Conservation (phyloP, 2,329 filamentous ascomycete genomes). For the Raffaelea albimanens region DNA sequence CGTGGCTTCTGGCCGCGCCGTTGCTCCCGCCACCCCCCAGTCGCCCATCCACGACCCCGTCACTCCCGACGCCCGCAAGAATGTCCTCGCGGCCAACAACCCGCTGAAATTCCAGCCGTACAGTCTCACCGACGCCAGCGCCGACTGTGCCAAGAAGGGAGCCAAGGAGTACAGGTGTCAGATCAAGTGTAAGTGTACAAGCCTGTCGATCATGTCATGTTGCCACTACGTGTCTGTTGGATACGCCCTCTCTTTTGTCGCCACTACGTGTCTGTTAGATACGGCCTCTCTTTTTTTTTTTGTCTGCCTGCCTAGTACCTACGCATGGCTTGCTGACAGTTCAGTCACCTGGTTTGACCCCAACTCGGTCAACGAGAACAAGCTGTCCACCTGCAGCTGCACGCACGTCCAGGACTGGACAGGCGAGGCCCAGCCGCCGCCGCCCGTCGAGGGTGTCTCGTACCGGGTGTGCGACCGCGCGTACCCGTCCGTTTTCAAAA, state of each 20-base stretch:
- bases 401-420: conserved; percentile 17
- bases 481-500: conserved; percentile 13
- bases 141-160: conserved; percentile 12
- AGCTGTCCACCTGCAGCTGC: conserved; percentile 15
- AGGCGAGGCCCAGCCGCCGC: conserved; percentile 9
- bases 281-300: too few relatives aligned
- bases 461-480: conserved; percentile 6
- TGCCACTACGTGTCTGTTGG: background rate
- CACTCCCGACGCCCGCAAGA: too few relatives aligned
- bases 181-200: conserved; percentile 16
- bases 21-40: too few relatives aligned
- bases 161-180: conserved; percentile 13
- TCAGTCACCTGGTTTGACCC: conserved; percentile 20
- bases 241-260: background rate
- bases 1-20: too few relatives aligned
- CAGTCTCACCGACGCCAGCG: conserved; percentile 14
- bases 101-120: conserved; percentile 18
- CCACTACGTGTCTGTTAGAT: background rate
- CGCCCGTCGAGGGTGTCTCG: conserved; percentile 3
- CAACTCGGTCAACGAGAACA: conserved; percentile 19
- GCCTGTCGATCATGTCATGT: too few relatives aligned
- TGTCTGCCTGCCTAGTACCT: too few relatives aligned
- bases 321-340: background rate
- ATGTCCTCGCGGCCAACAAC: background rate
- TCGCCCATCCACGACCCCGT: too few relatives aligned